Evolutionary conservation across 2,329 filamentous ascomycete species (phyloP).

Genomic region (Delphinella strobiligena): DNA sequence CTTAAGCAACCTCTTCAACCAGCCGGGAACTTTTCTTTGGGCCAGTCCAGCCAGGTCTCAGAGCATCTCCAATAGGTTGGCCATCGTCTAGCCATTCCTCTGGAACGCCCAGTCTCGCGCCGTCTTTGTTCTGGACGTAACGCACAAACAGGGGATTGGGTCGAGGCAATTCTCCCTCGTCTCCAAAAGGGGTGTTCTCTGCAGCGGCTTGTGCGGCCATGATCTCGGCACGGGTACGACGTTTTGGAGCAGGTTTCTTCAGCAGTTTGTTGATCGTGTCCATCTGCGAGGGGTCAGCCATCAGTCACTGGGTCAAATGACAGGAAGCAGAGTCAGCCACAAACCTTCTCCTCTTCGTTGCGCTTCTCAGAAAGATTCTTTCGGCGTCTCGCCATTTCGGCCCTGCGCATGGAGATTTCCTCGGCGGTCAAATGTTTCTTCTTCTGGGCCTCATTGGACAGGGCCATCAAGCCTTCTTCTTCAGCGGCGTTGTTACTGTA

Average conservation of each 20-base stretch:
- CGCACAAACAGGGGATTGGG: slow-evolving; percentile 52
- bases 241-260: slow-evolving; percentile 72
- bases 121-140: slow-evolving; percentile 57
- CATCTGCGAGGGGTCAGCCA: slow-evolving; percentile 42
- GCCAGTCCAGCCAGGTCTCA: slow-evolving; percentile 21
- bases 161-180: slow-evolving; percentile 13
- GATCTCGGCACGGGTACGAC: slow-evolving; percentile 36
- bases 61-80: slow-evolving; percentile 49
- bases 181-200: slow-evolving; percentile 39
- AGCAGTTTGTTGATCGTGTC: slow-evolving; percentile 85
- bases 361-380: slow-evolving; percentile 67
- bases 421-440: slow-evolving; percentile 63
- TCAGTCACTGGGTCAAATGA: not conserved
- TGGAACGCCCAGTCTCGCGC: slow-evolving; percentile 52
- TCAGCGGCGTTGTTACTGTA: slow-evolving; percentile 32
- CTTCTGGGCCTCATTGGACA: slow-evolving; percentile 57
- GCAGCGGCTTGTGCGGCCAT: slow-evolving; percentile 28
- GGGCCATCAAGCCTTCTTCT: slow-evolving; percentile 33
- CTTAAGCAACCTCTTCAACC: slow-evolving; percentile 10
- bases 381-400: slow-evolving; percentile 60
- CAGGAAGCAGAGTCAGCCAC: slow-evolving; percentile 8
- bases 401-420: slow-evolving; percentile 59
- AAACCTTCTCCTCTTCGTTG: slow-evolving; percentile 66
- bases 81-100: slow-evolving; percentile 48
- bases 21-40: slow-evolving; percentile 2